Evolutionary conservation across 768 basidiomycete species (phyloP).

Genomic region (Obba rivulosa): DNA sequence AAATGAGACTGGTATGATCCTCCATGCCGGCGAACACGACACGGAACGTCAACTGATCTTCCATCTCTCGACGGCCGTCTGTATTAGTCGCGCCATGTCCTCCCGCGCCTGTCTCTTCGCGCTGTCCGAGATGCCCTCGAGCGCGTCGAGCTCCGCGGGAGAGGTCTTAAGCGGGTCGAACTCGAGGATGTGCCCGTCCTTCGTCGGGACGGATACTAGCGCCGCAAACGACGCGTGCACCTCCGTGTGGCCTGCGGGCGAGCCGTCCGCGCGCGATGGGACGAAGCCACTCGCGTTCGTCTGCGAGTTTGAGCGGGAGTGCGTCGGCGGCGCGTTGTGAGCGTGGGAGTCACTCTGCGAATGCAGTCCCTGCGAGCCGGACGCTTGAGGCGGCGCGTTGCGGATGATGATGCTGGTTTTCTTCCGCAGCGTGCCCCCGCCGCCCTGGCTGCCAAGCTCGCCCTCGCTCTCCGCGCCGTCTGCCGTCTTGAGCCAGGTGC

Average conservation of each 20-base stretch:
- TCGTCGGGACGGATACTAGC: slow-evolving; percentile 72
- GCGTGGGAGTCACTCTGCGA: slow-evolving; percentile 50
- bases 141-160: slow-evolving; percentile 63
- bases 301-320: slow-evolving; percentile 18
- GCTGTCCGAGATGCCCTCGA: slow-evolving; percentile 74
- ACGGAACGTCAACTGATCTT: slow-evolving; percentile 34
- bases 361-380: slow-evolving; percentile 22
- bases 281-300: slow-evolving; percentile 6
- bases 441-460: slow-evolving; percentile 14
- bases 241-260: slow-evolving; percentile 6
- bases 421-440: slow-evolving; percentile 18
- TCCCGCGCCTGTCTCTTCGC: slow-evolving; percentile 79
- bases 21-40: not conserved
- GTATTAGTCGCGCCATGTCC: slow-evolving; percentile 69
- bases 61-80: slow-evolving; percentile 75
- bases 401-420: slow-evolving; percentile 37
- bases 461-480: slow-evolving; percentile 28
- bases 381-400: slow-evolving; percentile 14
- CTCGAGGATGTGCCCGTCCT: slow-evolving; percentile 75
- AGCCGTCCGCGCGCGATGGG: slow-evolving; percentile 7
- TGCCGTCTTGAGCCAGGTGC: slow-evolving; percentile 42
- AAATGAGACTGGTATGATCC: not conserved
- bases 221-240: slow-evolving; percentile 36
- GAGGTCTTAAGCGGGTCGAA: slow-evolving; percentile 80
- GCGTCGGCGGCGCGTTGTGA: slow-evolving; percentile 1